Evolutionary conservation across 495 filamentous ascomycete species (phyloP), one percentile per base, ranked within the genome.

Genomic region (Aspergillus ostianus): DNA sequence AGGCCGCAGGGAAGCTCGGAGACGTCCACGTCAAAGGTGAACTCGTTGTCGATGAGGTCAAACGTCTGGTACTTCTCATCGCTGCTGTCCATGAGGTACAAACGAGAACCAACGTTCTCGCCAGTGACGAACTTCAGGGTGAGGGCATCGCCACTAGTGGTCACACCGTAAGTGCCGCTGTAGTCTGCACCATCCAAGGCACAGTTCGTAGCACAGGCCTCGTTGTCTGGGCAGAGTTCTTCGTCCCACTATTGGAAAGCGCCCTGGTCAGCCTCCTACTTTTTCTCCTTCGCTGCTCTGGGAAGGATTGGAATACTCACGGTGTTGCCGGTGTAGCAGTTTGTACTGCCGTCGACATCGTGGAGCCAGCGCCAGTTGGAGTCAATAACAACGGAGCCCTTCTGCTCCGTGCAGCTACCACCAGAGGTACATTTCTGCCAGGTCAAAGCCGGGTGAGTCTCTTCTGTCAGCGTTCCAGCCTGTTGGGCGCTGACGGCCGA

Each of bases 11-110:
- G 82, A 20, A 88, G 71, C 27, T 82, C 75, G 23, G 79, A 83
- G 36, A 85, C 73, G 56, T 90, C 86, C 1, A 88, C 85, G 53
- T 86, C 84, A 59, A 90, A 89, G n/a, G 81, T 82, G 61, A 90
- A 76, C 72, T 90, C 87, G 58, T 78, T 67, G 60, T 80, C 79
- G 50, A 83, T 61, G 4, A 87, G 71, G 49, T 82, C 71, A 59
- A 87, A 74, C 47, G 78, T 75, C 67, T 86, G 73, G 64, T 90
- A 90, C 29, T 79, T 78, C 19, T 65, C 72, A n/a, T 78, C 73
- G 27, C 72, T 67, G 18, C 71, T 47, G 36, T 55, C 79, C 64
- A 87, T 73, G 6, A 87, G 73, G 60, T 87, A 88, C 15, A 83
- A 71, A 60, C 85, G 77, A 26, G 83, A 84, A 15, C 80, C 82